Evolutionary conservation across 768 basidiomycete species (phyloP), one percentile per base, ranked within the genome.

Genomic region (Tylopilus vinaceipallidus): DNA sequence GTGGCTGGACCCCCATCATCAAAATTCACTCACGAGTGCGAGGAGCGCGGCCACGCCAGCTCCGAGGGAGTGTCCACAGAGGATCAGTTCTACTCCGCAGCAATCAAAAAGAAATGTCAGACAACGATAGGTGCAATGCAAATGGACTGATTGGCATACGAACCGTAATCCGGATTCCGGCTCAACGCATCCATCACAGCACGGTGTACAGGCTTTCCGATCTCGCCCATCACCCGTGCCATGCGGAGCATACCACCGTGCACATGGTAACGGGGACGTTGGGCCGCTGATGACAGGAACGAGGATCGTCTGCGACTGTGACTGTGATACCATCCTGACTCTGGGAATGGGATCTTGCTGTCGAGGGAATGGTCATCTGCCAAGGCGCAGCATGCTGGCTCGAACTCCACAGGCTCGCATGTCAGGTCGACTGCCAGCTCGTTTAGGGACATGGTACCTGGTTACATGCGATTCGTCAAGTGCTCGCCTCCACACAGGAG

Each of bases 351-450:
- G 42, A 53, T 67, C 71, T 50, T 69, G 68, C 17, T 75, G 68
- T 41, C 49, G 62, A 14, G 49, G 29, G 68, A 62, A 33, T 58
- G 26, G 30, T 62, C 64, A 22, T 63, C 67, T 24, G 30, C 48
- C 10, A 60, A 49, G 14, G 63, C 52, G 4, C 74, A 76, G 2
- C 61, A 65, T 16, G 79, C 82, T 22, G 82, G 83, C 47, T 78
- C 73, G 54, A 88, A 88, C 19, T 78, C 73, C 34, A 82, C 82
- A 0, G 84, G 78, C 48, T 91, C 86, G 66, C 91, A 92, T 1
- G 89, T 88, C 41, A 92, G 74, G 68, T 92, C 89, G 10, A 88
- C 88, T 14, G 89, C 90, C 5, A 92, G 79, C 67, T 92, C 90
- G 58, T 92, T 92, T 36, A 93, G 72, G 3, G 86, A 87, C 88